Conservation (phyloP, 768 basidiomycete species). For the Lenzites betulinus region DNA sequence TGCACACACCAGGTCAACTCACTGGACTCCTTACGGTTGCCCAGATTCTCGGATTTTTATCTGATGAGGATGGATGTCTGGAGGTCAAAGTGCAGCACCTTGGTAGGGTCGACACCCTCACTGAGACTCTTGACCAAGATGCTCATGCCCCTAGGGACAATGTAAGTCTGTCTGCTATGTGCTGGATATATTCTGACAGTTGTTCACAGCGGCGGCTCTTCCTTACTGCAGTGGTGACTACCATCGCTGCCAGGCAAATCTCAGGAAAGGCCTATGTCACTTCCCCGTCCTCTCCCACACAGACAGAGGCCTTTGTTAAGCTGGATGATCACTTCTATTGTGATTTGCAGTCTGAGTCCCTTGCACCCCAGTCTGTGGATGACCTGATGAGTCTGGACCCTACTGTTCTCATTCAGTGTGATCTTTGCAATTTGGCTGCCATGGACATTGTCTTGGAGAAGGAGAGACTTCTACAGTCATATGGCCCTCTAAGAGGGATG, state of each 20-base stretch:
- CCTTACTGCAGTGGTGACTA: constrained; percentile 33
- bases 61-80: constrained; percentile 22
- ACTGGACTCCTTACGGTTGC: constrained; percentile 49
- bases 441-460: constrained; percentile 14
- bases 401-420: neutral
- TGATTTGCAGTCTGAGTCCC: constrained; percentile 34
- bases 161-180: constrained; percentile 5
- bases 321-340: constrained; percentile 63
- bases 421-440: neutral
- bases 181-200: neutral
- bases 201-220: constrained; percentile 41
- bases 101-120: constrained; percentile 47
- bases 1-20: constrained; percentile 36
- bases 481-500: constrained; percentile 54
- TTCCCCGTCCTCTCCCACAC: constrained; percentile 34
- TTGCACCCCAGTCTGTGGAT: neutral
- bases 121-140: constrained; percentile 5
- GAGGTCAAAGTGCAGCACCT: constrained; percentile 45
- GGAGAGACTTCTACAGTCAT: constrained; percentile 34
- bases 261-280: constrained; percentile 59
- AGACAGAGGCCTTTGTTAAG: constrained; percentile 47
- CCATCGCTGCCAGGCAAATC: constrained; percentile 39
- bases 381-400: constrained; percentile 12
- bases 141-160: constrained; percentile 1
- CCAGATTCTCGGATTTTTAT: constrained; percentile 49